Evolutionary conservation across 2,329 filamentous ascomycete species (phyloP), one percentile per base, ranked within the genome.

Genomic region (Chalaropsis ovoidea): DNA sequence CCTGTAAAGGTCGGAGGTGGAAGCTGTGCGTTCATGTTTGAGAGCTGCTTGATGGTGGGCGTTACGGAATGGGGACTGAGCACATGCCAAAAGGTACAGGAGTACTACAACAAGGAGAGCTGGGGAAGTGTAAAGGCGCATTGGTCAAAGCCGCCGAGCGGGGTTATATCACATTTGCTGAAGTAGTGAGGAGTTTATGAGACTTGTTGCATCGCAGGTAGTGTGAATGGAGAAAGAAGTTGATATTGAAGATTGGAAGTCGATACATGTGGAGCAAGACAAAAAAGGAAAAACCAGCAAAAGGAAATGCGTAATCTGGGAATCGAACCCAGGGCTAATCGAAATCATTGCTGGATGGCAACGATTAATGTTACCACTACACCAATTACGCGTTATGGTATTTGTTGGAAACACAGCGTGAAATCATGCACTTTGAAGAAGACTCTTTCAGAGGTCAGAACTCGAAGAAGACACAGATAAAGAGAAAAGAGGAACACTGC

Each of bases 51-150:
- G 65, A 87, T 88, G 84, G 80, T 89, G 1, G 86, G 86, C 0
- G 86, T 89, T 35, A 88, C 86, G 1, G 82, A 87, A 67, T 89
- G 86, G 86, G 86, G 86, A 1, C 74, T 82, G 68, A 74, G 75
- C 69, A 80, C 82, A 68, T 93, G 80, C 65, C 74, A 77, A 69
- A 82, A 82, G 73, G 78, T 82, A 17, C 81, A 84, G 76, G 79
- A 84, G 69, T 82, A 82, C 66, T 95, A 94, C 72, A 91, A 85
- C 72, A 83, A 86, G 66, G 88, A 95, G 77, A 92, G 88, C 73
- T 96, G 90, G 90, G 85, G 80, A 35, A 81, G 81, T 0, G 76
- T 89, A 63, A 82, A 83, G 74, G 80, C 84, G 54, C 82, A 87
- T 72, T 88, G 86, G 79, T 75, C 76, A 71, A 71, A 71, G 70